Percentiles rank a stretch among this genome's conserved stretches.
Conservation (phyloP, 352 stramenopile species). For the Phytophthora cactorum region DNA sequence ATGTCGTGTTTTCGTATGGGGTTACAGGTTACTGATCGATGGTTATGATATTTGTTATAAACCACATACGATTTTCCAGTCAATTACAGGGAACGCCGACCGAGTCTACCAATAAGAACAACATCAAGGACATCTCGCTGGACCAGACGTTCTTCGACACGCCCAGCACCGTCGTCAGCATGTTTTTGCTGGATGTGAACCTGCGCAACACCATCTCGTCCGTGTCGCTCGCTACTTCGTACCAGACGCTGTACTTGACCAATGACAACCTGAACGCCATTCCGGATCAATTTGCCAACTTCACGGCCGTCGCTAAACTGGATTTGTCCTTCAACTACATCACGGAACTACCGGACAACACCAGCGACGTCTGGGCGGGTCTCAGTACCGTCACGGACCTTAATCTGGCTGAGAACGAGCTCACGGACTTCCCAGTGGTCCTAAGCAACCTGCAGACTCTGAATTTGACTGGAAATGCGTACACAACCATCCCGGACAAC, state of each 20-base stretch:
- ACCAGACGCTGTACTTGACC: conserved; percentile 39
- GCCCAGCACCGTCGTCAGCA: conserved; percentile 34
- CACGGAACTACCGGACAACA: conserved; percentile 41
- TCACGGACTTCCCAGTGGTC: conserved; percentile 48
- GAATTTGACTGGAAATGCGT: conserved; percentile 55
- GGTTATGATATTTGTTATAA: conserved; percentile 13
- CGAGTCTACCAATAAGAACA: conserved; percentile 36
- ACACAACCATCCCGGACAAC: conserved; percentile 49
- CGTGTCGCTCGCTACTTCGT: conserved; percentile 37
- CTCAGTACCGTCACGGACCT: conserved; percentile 44
- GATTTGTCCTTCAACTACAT: conserved; percentile 65
- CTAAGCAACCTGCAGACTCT: conserved; percentile 41
- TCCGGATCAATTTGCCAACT: conserved; percentile 41
- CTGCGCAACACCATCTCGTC: conserved; percentile 42
- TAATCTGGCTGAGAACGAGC: conserved; percentile 49
- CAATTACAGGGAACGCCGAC: conserved; percentile 41
- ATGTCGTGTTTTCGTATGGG: not conserved
- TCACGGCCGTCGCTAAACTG: conserved; percentile 37
- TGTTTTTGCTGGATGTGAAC: conserved; percentile 49
- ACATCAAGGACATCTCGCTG: conserved; percentile 54
- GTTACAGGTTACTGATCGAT: conserved; percentile 2
- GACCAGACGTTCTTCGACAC: conserved; percentile 67
- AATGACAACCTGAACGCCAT: conserved; percentile 60
- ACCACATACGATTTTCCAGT: conserved; percentile 17
- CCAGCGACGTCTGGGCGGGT: conserved; percentile 35